Evolutionary conservation across 177 flowering plant genomes (phyloP).

Genomic region (Tripterygium wilfordii): DNA sequence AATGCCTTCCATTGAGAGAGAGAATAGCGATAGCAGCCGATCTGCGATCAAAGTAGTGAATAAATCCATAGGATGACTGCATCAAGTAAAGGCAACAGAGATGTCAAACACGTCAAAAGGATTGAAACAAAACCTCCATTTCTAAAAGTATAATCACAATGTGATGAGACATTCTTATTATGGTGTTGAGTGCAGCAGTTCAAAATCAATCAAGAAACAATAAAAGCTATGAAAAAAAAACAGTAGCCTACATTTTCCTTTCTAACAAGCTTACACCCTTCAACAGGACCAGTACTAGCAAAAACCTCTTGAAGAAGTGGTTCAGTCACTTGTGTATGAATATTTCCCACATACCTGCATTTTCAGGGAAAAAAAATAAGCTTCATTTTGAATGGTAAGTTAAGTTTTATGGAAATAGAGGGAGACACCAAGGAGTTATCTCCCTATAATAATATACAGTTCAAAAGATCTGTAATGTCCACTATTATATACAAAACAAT

Average conservation of each 20-base stretch:
- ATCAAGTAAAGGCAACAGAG: slow-evolving; percentile 4
- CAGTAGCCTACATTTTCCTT: slow-evolving; percentile 99
- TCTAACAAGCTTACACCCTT: slow-evolving; percentile 89
- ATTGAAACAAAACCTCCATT: no score
- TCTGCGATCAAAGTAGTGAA: slow-evolving; percentile 93
- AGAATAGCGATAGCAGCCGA: slow-evolving; percentile 89
- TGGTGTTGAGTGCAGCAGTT: no score
- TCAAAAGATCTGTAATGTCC: no score
- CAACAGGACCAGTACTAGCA: slow-evolving; percentile 83
- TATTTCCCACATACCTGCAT: slow-evolving; percentile 93
- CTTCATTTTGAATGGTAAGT: no score
- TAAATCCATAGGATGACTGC: slow-evolving; percentile 98
- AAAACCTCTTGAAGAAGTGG: slow-evolving; percentile 97
- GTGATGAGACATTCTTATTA: no score
- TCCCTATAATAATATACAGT: no score
- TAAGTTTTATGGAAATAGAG: no score
- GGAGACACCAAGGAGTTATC: no score
- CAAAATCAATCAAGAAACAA: no score
- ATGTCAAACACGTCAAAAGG: neutral
- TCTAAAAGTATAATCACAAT: no score
- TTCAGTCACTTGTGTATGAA: slow-evolving; percentile 93
- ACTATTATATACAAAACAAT: no score
- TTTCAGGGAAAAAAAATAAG: slow-evolving; percentile 27
- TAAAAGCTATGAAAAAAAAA: no score
- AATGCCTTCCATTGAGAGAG: slow-evolving; percentile 88